A percentile compares a stretch with the other conserved stretches of the same genome.
Conservation (phyloP, 2,329 filamentous ascomycete species). For the Emydomyces testavorans region DNA sequence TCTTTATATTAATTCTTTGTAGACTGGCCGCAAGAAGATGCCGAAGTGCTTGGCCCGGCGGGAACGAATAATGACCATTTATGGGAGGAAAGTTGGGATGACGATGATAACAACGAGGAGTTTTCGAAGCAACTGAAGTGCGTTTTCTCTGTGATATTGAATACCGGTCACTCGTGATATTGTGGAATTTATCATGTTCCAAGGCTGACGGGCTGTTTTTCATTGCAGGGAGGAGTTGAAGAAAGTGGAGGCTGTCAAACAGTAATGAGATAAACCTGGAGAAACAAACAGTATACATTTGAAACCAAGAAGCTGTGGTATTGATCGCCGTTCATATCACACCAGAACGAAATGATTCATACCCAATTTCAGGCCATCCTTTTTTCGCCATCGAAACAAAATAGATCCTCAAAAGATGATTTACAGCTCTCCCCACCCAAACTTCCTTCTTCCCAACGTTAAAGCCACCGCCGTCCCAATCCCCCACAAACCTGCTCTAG, state of each 20-base stretch:
- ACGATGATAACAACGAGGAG: constrained; percentile 93
- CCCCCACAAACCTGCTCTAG: constrained; percentile 31
- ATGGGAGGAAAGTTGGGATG: constrained; percentile 99
- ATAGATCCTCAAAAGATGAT: neutral
- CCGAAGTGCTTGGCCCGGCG: constrained; percentile 51
- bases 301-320: neutral
- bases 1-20: constrained; percentile 10
- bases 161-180: neutral
- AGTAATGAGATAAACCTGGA: constrained; percentile 16
- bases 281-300: no score
- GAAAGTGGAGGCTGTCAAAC: constrained; percentile 60
- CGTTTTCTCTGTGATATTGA: constrained; percentile 35
- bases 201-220: constrained; percentile 1
- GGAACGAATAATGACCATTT: constrained; percentile 61
- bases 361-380: neutral
- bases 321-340: no score
- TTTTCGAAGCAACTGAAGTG: constrained; percentile 92
- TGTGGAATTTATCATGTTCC: neutral
- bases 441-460: constrained; percentile 30
- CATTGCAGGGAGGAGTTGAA: constrained; percentile 62
- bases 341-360: neutral
- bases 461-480: constrained; percentile 30
- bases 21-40: constrained; percentile 93
- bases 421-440: constrained; percentile 29
- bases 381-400: neutral